A percentile compares a stretch with the other conserved stretches of the same genome.
Evolutionary conservation across 2,329 filamentous ascomycete genomes (phyloP).

Genomic region (Berkeleyomyces rouxiae): DNA sequence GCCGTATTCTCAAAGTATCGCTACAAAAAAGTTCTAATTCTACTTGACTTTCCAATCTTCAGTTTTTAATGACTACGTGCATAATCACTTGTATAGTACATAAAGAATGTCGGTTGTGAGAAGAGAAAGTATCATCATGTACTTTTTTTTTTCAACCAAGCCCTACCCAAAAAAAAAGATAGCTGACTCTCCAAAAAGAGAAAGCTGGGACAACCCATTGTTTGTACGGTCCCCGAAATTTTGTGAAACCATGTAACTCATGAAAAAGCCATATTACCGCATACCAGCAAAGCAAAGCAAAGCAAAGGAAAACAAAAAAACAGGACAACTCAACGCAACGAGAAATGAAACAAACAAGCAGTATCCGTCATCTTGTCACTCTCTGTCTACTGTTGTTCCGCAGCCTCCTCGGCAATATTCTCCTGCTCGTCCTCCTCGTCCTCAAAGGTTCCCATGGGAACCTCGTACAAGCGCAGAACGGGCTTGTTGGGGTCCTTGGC

Average conservation of each 20-base stretch:
- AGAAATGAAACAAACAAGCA: neutral
- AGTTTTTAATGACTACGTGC: no score
- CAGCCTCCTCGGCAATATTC: constrained; percentile 35
- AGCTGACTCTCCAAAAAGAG: neutral
- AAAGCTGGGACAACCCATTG: neutral
- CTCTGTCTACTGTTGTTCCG: constrained; percentile 15
- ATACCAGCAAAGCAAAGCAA: constrained; percentile 5
- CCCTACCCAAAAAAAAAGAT: neutral
- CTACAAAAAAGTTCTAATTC: neutral
- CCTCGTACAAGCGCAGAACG: constrained; percentile 81
- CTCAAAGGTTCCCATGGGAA: constrained; percentile 72
- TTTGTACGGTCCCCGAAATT: neutral
- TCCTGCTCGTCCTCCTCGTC: constrained; percentile 46
- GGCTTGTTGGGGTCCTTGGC: constrained; percentile 94
- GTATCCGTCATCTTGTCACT: neutral
- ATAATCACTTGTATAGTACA: no score
- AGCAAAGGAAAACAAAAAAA: no score
- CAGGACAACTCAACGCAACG: neutral
- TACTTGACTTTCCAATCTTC: no score
- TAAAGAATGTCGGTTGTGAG: neutral
- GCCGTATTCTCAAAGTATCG: neutral
- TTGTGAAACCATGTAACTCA: constrained; percentile 3
- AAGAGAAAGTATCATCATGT: neutral
- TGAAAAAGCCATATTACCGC: constrained; percentile 6
- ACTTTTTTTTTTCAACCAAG: neutral